Base-by-base conservation (phyloP, 2,329 filamentous ascomycete species). In the Xylariaceae sp. region DNA sequence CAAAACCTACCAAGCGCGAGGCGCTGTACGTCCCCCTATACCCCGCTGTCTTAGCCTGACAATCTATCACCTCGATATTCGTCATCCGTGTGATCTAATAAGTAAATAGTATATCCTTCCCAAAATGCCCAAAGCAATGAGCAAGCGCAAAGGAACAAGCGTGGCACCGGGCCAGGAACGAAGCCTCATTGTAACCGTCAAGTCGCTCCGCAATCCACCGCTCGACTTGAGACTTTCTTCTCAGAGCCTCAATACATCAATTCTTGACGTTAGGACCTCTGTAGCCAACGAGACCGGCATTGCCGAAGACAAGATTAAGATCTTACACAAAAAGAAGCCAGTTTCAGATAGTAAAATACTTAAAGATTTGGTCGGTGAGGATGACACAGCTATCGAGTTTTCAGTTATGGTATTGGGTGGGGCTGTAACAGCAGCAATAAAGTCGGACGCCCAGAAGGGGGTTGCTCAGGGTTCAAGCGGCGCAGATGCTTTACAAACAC, bases 321-420 rank as follows among this genome's bases (percentile, higher is more conserved):
- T 99, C 8, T 75, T 99, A 57, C 83, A 88, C 68, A 89, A 89
- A 72, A 95, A 94, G 77, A 96, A 96, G 73, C 93, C 93, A 0
- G 83, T 91, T 0, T 70, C 81, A 0, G 91, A 96, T 66, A 84
- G 80, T 61, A 94, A 93, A 75, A 85, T 88, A 1, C 73, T 97
- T 5, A 83, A 83, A 51, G 92, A 96, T 53, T 69, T 95, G 0
- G 62, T 92, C 1, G 79, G 78, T 0, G 78, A 81, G 3, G 59
- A 43, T 2, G 78, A 74, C 23, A 78, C 63, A 62, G 72, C 64
- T 1, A 77, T 93, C 0, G 92, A 96, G 70, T 86, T 97, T 58
- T 85, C 85, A 1, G 82, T 97, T 50, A 97, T 97, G 92, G 81
- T 97, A 16, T 84, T 96, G 69, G 89, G 88, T 3, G 92, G 91